A percentile compares a stretch with the other conserved stretches of the same genome.
phyloP scores from a whole-genome alignment of 2,329 filamentous ascomycete genomes.

The Xylaria sp. region DNA sequence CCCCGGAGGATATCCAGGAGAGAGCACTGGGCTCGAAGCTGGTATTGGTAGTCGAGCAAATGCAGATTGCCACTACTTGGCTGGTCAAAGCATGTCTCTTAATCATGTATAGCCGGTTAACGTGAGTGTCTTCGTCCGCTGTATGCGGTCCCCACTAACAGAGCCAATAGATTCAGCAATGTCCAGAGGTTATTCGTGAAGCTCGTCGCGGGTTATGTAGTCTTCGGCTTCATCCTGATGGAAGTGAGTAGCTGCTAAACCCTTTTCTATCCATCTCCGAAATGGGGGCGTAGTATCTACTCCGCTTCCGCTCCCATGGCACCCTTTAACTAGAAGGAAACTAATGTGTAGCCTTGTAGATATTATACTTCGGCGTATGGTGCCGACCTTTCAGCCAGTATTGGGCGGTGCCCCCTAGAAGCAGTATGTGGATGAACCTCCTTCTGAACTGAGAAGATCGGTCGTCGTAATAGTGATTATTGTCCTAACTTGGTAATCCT shows the following conservation, averaged over 20 bases:
- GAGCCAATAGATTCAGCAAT: conserved; percentile 55
- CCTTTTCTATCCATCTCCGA: neutral
- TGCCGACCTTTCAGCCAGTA: conserved; percentile 67
- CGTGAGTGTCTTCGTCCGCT: conserved; percentile 50
- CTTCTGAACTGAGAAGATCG: neutral
- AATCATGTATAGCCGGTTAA: conserved; percentile 67
- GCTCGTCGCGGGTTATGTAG: conserved; percentile 60
- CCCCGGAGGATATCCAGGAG: conserved; percentile 55
- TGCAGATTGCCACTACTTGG: conserved; percentile 70
- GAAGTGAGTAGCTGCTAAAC: conserved; percentile 49
- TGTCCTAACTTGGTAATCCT: conserved; percentile 12
- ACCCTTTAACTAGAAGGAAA: neutral
- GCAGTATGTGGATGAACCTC: conserved; percentile 51
- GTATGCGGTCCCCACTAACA: neutral
- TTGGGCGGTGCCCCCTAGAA: conserved; percentile 65
- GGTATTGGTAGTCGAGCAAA: conserved; percentile 70
- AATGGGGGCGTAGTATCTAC: neutral
- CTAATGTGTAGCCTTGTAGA: conserved; percentile 14
- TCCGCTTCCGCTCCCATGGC: no score
- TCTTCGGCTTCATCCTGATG: conserved; percentile 60
- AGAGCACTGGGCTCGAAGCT: conserved; percentile 68
- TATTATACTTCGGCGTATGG: conserved; percentile 55
- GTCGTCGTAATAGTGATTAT: conserved; percentile 6
- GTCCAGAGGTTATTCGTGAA: conserved; percentile 61
- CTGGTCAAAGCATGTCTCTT: conserved; percentile 67